Evolutionary conservation across 2,329 filamentous ascomycete species (phyloP).

Genomic region (Paecilomyces formosus): DNA sequence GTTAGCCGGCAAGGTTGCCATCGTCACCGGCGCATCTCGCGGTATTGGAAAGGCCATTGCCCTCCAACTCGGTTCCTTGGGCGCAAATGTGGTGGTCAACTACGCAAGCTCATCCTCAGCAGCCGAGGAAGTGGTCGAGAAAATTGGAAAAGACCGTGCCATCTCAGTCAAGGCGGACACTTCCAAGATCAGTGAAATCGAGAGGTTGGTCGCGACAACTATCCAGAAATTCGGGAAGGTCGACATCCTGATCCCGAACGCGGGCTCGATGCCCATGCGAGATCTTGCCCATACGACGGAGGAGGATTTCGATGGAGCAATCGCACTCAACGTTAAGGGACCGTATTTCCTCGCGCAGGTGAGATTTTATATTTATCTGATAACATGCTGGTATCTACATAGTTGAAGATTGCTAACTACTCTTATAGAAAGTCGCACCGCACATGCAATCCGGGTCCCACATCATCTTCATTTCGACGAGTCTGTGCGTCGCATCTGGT

Average conservation of each 20-base stretch:
- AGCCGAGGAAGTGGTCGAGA: constrained; percentile 43
- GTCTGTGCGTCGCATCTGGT: constrained; percentile 58
- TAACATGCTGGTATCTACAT: too few relatives aligned
- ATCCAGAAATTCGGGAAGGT: constrained; percentile 17
- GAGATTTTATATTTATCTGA: too few relatives aligned
- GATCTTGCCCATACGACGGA: constrained; percentile 61
- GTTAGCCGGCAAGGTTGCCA: constrained; percentile 33
- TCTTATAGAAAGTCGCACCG: constrained; percentile 54
- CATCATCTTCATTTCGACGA: constrained; percentile 67
- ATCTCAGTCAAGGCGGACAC: constrained; percentile 29
- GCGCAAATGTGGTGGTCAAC: constrained; percentile 23
- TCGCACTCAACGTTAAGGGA: constrained; percentile 60
- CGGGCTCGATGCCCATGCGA: constrained; percentile 59
- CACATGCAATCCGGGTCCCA: constrained; percentile 62
- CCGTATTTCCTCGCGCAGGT: constrained; percentile 66
- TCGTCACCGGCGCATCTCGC: constrained; percentile 22
- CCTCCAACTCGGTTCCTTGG: constrained; percentile 18
- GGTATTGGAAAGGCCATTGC: constrained; percentile 23
- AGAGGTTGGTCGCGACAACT: constrained; percentile 26
- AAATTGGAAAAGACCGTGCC: constrained; percentile 10
- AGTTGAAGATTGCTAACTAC: too few relatives aligned
- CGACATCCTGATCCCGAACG: constrained; percentile 20
- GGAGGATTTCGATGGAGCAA: constrained; percentile 65
- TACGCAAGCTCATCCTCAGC: constrained; percentile 52
- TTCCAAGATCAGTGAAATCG: constrained; percentile 40